Evolutionary conservation across 257 asterid genomes (phyloP).

Genomic region (Penstemon eatonii): DNA sequence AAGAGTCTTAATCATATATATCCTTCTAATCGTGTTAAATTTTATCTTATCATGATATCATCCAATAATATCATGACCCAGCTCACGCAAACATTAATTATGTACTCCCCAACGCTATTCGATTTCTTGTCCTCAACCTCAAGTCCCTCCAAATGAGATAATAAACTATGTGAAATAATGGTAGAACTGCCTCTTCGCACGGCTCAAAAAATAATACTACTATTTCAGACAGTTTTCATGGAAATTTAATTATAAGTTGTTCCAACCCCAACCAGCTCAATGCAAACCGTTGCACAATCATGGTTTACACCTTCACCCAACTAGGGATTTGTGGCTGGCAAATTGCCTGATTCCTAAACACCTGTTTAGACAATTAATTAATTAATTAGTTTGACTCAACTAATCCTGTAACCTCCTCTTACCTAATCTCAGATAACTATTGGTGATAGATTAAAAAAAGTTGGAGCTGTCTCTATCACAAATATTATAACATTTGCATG

Average conservation of each 20-base stretch:
- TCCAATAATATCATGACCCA: too few relatives aligned
- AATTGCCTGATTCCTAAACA: constrained; percentile 26
- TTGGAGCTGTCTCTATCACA: too few relatives aligned
- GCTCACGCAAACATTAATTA: too few relatives aligned
- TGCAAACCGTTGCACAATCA: background rate
- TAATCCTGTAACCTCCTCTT: too few relatives aligned
- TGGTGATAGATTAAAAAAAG: too few relatives aligned
- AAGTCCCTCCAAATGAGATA: too few relatives aligned
- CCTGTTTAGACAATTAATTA: background rate
- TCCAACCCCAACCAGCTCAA: background rate
- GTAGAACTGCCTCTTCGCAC: constrained; percentile 1
- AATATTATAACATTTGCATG: background rate
- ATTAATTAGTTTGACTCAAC: background rate
- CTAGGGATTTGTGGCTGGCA: constrained; percentile 25
- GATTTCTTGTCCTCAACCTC: too few relatives aligned
- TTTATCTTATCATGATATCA: too few relatives aligned
- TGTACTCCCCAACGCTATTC: too few relatives aligned
- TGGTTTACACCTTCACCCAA: constrained; percentile 14
- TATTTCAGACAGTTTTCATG: background rate
- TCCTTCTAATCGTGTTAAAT: too few relatives aligned
- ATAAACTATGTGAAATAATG: background rate
- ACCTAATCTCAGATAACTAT: too few relatives aligned
- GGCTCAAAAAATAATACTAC: background rate
- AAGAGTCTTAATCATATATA: too few relatives aligned
- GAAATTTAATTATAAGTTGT: background rate